phyloP scores from a whole-genome alignment of 495 filamentous ascomycete species.

The Talaromyces borbonicus region DNA sequence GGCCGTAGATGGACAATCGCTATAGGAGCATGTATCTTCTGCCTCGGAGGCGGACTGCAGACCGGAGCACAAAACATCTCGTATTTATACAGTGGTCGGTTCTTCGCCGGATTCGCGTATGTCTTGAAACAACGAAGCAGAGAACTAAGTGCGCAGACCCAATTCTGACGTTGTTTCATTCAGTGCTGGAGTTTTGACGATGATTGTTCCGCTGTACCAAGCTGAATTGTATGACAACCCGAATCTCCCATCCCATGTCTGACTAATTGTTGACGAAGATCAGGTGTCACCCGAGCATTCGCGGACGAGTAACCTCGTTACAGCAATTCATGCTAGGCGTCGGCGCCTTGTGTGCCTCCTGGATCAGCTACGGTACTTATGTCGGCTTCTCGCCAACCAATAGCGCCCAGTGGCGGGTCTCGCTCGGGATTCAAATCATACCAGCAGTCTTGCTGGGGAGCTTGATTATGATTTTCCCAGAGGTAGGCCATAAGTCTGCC shows the following conservation, averaged over 20 bases:
- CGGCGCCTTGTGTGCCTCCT: slow-evolving; percentile 28
- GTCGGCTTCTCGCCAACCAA: slow-evolving; percentile 38
- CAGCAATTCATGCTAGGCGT: slow-evolving; percentile 40
- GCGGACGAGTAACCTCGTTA: slow-evolving; percentile 31
- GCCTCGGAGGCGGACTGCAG: slow-evolving; percentile 33
- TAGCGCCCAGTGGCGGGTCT: slow-evolving; percentile 32
- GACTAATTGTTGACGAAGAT: no score
- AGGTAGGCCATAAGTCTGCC: slow-evolving; percentile 13
- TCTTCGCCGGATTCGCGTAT: slow-evolving; percentile 41
- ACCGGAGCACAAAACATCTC: slow-evolving; percentile 28
- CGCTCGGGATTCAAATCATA: slow-evolving; percentile 31
- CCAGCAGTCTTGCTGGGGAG: slow-evolving; percentile 32
- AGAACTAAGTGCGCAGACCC: background rate
- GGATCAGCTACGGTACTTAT: slow-evolving; percentile 38
- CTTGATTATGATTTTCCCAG: slow-evolving; percentile 38
- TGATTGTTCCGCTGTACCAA: slow-evolving; percentile 38
- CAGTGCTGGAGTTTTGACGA: slow-evolving; percentile 51
- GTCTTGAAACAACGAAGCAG: slow-evolving; percentile 32
- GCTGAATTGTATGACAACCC: slow-evolving; percentile 34
- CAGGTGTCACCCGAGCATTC: slow-evolving; percentile 26
- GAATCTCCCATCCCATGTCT: no score
- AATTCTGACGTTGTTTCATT: slow-evolving; percentile 14
- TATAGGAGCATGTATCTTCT: slow-evolving; percentile 34
- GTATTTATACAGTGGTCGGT: slow-evolving; percentile 31
- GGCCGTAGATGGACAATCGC: slow-evolving; percentile 35